Evolutionary conservation across 2,329 filamentous ascomycete species (phyloP).

Genomic region (Rutstroemia sp.): DNA sequence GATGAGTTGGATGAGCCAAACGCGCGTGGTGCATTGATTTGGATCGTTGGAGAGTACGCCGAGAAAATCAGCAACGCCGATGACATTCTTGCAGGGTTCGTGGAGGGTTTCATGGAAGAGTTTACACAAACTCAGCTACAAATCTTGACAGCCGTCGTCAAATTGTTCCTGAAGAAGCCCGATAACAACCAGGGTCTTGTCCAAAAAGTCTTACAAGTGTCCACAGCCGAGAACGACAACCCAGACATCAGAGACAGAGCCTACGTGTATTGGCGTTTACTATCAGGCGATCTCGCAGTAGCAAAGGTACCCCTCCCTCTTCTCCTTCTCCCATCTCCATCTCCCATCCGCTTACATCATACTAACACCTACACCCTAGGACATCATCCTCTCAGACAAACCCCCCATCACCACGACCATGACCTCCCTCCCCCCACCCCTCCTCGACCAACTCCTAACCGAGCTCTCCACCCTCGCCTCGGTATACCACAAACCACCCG

Average conservation of each 20-base stretch:
- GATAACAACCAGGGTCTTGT: constrained; percentile 85
- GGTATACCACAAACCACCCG: constrained; percentile 96
- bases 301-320: constrained; percentile 58
- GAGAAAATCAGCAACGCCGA: constrained; percentile 99
- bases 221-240: constrained; percentile 93
- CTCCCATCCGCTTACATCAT: constrained; percentile 20
- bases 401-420: constrained; percentile 93
- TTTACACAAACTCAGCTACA: constrained; percentile 98
- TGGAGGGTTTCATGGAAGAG: constrained; percentile 91
- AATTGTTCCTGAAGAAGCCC: constrained; percentile 95
- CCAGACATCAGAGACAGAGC: constrained; percentile 94
- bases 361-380: constrained; percentile 36
- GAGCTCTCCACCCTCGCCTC: constrained; percentile 94
- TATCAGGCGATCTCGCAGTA: constrained; percentile 85
- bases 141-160: constrained; percentile 93
- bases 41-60: constrained; percentile 98
- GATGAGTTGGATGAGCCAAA: constrained; percentile 94
- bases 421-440: constrained; percentile 71
- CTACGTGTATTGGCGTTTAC: constrained; percentile 95
- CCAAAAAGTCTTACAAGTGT: constrained; percentile 87
- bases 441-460: constrained; percentile 82
- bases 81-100: constrained; percentile 84
- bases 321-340: not conserved
- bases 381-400: constrained; percentile 86
- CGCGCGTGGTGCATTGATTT: constrained; percentile 85